Percentiles rank a stretch among this genome's conserved stretches.
Evolutionary conservation across 2,329 filamentous ascomycete species (phyloP).

Genomic region (Dactylellina parvicollis): DNA sequence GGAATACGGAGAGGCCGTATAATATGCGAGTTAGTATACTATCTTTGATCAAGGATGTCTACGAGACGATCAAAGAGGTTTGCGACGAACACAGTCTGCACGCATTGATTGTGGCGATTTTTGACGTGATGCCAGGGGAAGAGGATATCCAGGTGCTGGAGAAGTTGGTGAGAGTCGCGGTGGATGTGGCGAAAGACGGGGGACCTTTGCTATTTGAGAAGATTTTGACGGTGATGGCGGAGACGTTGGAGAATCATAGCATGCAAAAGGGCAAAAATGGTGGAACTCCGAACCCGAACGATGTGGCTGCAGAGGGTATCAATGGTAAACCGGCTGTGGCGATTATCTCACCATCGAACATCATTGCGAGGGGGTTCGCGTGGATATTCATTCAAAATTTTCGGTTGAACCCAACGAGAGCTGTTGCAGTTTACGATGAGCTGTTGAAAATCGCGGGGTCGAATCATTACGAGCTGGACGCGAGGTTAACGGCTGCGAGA

Average conservation of each 20-base stretch:
- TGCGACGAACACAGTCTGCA: conserved; percentile 69
- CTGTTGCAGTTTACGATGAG: conserved; percentile 70
- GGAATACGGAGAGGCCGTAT: conserved; percentile 70
- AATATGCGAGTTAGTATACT: conserved; percentile 72
- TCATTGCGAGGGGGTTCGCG: conserved; percentile 76
- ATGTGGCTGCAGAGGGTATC: conserved; percentile 59
- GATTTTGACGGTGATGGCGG: conserved; percentile 65
- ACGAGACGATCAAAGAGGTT: conserved; percentile 66
- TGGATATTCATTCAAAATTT: conserved; percentile 80
- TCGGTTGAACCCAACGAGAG: conserved; percentile 73
- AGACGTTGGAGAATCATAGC: conserved; percentile 58
- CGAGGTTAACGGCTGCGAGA: conserved; percentile 78
- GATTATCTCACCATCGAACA: conserved; percentile 70
- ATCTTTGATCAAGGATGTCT: conserved; percentile 67
- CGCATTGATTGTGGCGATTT: conserved; percentile 70
- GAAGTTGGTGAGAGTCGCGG: conserved; percentile 72
- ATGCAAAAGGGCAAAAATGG: conserved; percentile 53
- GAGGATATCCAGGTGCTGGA: conserved; percentile 73
- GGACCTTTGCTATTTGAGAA: conserved; percentile 70
- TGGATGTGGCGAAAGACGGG: conserved; percentile 71
- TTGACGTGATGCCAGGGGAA: conserved; percentile 72
- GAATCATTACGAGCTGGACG: conserved; percentile 71
- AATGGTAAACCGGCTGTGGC: neutral
- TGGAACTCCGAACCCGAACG: conserved; percentile 57
- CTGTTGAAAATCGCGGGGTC: conserved; percentile 73